Evolutionary conservation across 345 rosid species (phyloP).

Genomic region (Draba incana): DNA sequence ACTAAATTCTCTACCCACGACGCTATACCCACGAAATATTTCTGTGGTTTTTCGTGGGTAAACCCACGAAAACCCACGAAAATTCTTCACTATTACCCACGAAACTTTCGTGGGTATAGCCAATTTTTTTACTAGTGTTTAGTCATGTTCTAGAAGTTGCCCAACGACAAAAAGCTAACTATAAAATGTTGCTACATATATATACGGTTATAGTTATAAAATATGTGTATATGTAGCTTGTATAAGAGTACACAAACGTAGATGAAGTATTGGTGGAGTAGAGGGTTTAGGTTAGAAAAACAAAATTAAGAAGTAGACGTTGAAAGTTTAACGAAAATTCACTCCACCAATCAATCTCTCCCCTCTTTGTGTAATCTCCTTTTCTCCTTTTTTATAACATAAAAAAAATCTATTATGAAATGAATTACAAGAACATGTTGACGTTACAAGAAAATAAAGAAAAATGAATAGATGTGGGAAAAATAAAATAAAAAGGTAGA

Average conservation of each 20-base stretch:
- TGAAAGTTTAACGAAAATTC: conserved; percentile 73
- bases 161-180: background rate
- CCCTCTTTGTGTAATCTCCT: background rate
- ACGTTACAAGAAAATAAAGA: background rate
- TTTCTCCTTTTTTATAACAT: background rate
- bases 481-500: conserved; percentile 22
- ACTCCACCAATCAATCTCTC: conserved; percentile 70
- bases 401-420: background rate
- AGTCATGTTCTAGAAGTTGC: conserved; percentile 35
- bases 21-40: too few relatives aligned
- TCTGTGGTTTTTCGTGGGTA: too few relatives aligned
- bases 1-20: too few relatives aligned
- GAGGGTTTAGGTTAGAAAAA: conserved; percentile 62
- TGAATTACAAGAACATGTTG: too few relatives aligned
- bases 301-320: conserved; percentile 47
- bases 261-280: conserved; percentile 51
- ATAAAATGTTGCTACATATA: background rate
- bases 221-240: conserved; percentile 17
- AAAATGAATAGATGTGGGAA: conserved; percentile 14
- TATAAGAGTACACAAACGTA: conserved; percentile 29
- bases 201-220: background rate
- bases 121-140: too few relatives aligned
- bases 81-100: too few relatives aligned
- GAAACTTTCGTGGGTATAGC: too few relatives aligned
- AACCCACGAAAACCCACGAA: too few relatives aligned